Evolutionary conservation across 139 green algal genomes (phyloP).

Genomic region (Chlamydomonas asymmetrica): DNA sequence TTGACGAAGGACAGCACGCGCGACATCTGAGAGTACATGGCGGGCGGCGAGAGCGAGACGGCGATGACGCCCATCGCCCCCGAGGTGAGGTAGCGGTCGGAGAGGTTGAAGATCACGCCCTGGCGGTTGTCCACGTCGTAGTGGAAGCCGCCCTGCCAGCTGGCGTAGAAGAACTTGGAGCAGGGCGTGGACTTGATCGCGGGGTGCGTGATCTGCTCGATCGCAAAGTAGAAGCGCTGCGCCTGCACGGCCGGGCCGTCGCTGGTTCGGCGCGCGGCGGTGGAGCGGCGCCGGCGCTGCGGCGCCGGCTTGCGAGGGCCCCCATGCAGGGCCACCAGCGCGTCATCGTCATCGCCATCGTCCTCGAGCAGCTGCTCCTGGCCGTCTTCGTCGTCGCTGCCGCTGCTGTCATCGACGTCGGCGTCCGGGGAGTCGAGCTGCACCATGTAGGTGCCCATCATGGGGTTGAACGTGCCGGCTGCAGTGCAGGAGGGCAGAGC

Average conservation of each 20-base stretch:
- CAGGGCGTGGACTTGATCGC: slow-evolving; percentile 28
- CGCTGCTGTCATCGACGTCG: background rate
- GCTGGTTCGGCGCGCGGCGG: background rate
- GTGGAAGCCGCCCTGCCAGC: slow-evolving; percentile 42
- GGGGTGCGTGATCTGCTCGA: slow-evolving; percentile 35
- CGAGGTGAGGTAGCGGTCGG: slow-evolving; percentile 26
- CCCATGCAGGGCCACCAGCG: background rate
- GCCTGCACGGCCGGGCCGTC: background rate
- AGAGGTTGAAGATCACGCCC: slow-evolving; percentile 50
- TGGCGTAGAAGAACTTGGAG: slow-evolving; percentile 46
- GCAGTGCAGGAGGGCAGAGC: background rate
- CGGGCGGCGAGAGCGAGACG: slow-evolving; percentile 30
- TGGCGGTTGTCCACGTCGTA: slow-evolving; percentile 46
- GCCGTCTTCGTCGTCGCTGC: background rate
- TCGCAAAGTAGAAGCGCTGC: slow-evolving; percentile 42
- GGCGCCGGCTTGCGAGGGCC: background rate
- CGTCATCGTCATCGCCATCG: no score
- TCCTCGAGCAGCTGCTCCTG: no score
- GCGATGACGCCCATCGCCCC: slow-evolving; percentile 36
- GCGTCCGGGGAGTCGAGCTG: slow-evolving; percentile 26
- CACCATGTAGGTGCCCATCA: slow-evolving; percentile 31
- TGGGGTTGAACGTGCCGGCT: slow-evolving; percentile 36
- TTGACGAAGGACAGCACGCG: slow-evolving; percentile 22
- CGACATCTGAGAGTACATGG: slow-evolving; percentile 36
- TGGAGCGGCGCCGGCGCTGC: background rate